Conservation (phyloP, 2,329 filamentous ascomycete genomes). For the Chaetomium globosum region DNA sequence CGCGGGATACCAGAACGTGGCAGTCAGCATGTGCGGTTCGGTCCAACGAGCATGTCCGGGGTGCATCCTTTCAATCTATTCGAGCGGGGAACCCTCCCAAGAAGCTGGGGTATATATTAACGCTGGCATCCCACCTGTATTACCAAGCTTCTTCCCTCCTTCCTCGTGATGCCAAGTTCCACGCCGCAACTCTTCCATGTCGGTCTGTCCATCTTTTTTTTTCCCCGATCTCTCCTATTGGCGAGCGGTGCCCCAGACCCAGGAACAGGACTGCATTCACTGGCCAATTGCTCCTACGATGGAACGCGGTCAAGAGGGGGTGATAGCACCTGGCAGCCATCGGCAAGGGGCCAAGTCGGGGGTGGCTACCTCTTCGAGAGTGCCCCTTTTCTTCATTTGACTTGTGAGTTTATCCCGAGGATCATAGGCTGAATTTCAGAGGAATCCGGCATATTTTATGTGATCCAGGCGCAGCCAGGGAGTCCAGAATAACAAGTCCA, state of each 20-base stretch:
- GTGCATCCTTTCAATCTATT: constrained; percentile 17
- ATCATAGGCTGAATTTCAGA: constrained; percentile 19
- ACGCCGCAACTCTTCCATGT: not conserved
- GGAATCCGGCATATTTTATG: constrained; percentile 9
- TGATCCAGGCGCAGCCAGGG: not conserved
- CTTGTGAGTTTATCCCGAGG: constrained; percentile 4
- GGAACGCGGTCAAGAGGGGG: not conserved
- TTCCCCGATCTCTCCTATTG: not conserved
- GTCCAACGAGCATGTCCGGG: constrained; percentile 27
- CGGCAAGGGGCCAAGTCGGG: not conserved
- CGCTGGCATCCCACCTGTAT: constrained; percentile 2
- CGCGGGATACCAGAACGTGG: constrained; percentile 9
- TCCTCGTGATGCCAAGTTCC: constrained; percentile 9
- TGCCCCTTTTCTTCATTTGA: not conserved
- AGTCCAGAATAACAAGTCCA: not conserved
- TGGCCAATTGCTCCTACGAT: constrained; percentile 1
- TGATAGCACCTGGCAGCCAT: constrained; percentile 5
- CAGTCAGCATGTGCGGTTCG: constrained; percentile 26
- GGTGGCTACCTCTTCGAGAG: constrained; percentile 6
- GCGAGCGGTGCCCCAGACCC: not conserved
- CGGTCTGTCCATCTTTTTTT: not conserved
- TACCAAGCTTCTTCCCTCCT: not conserved
- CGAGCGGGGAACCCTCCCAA: constrained; percentile 23
- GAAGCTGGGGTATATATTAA: constrained; percentile 23
- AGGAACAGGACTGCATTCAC: not conserved